Evolutionary conservation across 768 basidiomycete species (phyloP).

Genomic region (Pleurotus cornucopiae): DNA sequence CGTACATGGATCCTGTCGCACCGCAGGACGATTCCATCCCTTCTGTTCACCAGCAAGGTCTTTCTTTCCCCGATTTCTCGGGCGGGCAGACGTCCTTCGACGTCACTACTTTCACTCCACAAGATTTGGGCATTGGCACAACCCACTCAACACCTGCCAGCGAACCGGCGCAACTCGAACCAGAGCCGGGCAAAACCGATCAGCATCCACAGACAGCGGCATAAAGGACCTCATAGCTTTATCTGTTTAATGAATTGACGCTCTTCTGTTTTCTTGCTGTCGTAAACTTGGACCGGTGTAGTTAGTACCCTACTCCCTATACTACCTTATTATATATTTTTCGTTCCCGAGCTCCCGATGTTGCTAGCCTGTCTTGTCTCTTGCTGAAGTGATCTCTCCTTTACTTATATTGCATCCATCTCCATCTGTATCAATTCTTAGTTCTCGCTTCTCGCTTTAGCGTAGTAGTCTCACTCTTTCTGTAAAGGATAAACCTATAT

Average conservation of each 20-base stretch:
- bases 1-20: slow-evolving; percentile 72
- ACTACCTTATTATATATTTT: slow-evolving; percentile 2
- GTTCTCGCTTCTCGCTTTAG: slow-evolving; percentile 5
- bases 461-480: slow-evolving; percentile 3
- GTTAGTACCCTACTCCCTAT: not conserved
- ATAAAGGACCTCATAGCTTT: slow-evolving; percentile 17
- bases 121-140: slow-evolving; percentile 59
- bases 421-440: slow-evolving; percentile 1
- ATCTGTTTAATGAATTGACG: slow-evolving; percentile 10
- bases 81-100: slow-evolving; percentile 64
- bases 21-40: slow-evolving; percentile 60
- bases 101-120: slow-evolving; percentile 61
- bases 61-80: slow-evolving; percentile 70
- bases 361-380: not conserved
- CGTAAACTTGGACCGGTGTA: not conserved
- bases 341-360: not conserved
- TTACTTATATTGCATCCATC: slow-evolving; percentile 2
- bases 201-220: slow-evolving; percentile 27
- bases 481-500: slow-evolving; percentile 9
- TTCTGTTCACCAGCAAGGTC: slow-evolving; percentile 54
- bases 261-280: slow-evolving; percentile 8
- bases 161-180: slow-evolving; percentile 55
- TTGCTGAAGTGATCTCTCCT: slow-evolving; percentile 1
- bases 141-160: slow-evolving; percentile 43
- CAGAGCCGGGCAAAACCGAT: slow-evolving; percentile 68